phyloP scores from a whole-genome alignment of 2,329 filamentous ascomycete genomes.

The Corniculantispora saksenae region DNA sequence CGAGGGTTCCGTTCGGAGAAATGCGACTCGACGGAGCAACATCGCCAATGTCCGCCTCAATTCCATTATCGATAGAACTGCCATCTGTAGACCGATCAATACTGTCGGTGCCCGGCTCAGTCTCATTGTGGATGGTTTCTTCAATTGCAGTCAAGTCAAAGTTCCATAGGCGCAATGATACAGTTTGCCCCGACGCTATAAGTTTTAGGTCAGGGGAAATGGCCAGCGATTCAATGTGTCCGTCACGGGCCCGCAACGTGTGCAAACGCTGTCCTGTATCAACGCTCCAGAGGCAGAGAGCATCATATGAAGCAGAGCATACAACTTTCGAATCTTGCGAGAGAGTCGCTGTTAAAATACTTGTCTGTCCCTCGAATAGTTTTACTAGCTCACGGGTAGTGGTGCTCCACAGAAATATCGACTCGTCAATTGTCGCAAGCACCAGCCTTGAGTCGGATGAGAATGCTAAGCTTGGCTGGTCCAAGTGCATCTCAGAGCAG shows the following conservation, averaged over 20 bases:
- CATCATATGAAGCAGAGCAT: neutral
- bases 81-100: no score
- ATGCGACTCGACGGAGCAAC: no score
- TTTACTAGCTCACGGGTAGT: neutral
- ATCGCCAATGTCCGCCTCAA: no score
- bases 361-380: neutral
- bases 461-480: neutral
- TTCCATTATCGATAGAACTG: no score
- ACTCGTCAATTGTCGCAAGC: neutral
- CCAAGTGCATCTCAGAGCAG: no score
- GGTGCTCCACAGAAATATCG: neutral
- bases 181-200: neutral
- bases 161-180: neutral
- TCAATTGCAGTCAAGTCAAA: neutral
- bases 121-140: no score
- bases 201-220: neutral
- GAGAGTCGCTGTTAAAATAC: neutral
- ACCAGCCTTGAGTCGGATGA: neutral
- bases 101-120: no score
- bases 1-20: no score
- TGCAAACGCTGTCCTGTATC: neutral
- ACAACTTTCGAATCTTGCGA: neutral
- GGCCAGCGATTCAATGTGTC: neutral
- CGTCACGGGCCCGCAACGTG: neutral
- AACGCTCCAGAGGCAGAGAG: neutral